These are phyloP conservation scores for Cladophialophora psammophila DNA, from an alignment of 2,329 filamentous ascomycete genomes.

Conservation along the genomic window DNA sequence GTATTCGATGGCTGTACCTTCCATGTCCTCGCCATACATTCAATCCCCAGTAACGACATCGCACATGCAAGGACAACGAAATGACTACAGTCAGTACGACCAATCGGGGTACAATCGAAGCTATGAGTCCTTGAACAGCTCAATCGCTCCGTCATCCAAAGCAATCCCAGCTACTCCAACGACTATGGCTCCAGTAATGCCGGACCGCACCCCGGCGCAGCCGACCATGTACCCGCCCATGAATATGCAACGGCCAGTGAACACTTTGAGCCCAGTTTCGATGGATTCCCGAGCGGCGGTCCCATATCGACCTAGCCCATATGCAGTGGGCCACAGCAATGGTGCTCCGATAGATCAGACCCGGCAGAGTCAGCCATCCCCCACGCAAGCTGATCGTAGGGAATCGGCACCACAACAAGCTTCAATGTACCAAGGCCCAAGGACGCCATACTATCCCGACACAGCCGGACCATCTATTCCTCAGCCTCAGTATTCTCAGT, in stretches of 20 bases:
- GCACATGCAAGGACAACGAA: slow-evolving; percentile 35
- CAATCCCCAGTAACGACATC: slow-evolving; percentile 32
- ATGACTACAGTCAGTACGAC: slow-evolving; percentile 39
- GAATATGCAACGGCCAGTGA: slow-evolving; percentile 39
- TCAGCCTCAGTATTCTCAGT: slow-evolving; percentile 34
- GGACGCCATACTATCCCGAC: slow-evolving; percentile 33
- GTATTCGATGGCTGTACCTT: slow-evolving; percentile 36
- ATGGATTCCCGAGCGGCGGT: slow-evolving; percentile 37
- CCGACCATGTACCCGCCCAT: slow-evolving; percentile 40
- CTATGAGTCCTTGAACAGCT: slow-evolving; percentile 36
- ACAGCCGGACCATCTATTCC: slow-evolving; percentile 25
- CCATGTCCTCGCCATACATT: slow-evolving; percentile 37
- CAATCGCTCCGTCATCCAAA: slow-evolving; percentile 33
- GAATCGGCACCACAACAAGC: slow-evolving; percentile 30
- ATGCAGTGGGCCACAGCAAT: slow-evolving; percentile 31
- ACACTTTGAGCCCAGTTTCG: slow-evolving; percentile 38
- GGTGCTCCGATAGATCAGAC: slow-evolving; percentile 34
- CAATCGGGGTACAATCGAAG: slow-evolving; percentile 36
- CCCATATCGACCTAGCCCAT: slow-evolving; percentile 35
- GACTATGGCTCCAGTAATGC: slow-evolving; percentile 37
- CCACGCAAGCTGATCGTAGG: slow-evolving; percentile 33
- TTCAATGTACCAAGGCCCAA: slow-evolving; percentile 35
- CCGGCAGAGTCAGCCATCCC: slow-evolving; percentile 38
- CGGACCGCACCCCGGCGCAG: slow-evolving; percentile 34
- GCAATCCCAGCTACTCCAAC: slow-evolving; percentile 37